A percentile compares a stretch with the other conserved stretches of the same genome.
Evolutionary conservation across 1,284 basidiomycete species (phyloP).

Genomic region (Mycena citricolor): DNA sequence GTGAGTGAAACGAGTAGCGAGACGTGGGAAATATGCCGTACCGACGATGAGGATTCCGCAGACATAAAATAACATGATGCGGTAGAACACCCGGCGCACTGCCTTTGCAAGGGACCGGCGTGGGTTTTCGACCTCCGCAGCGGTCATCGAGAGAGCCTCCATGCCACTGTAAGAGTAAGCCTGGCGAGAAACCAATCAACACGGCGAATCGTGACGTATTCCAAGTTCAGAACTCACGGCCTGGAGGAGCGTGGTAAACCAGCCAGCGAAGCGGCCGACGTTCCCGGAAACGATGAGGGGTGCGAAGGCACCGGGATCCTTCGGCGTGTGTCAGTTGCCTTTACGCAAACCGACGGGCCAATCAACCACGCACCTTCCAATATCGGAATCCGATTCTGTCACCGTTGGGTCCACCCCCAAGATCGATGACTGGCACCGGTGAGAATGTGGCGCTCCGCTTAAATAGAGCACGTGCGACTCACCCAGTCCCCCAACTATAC

Average conservation of each 20-base stretch:
- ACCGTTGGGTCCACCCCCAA: slow-evolving; percentile 26
- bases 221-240: slow-evolving; percentile 3
- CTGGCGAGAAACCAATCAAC: not conserved
- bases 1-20: not conserved
- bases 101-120: slow-evolving; percentile 36
- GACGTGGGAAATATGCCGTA: slow-evolving; percentile 25
- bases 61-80: slow-evolving; percentile 59
- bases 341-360: no score
- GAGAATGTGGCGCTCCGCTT: not conserved
- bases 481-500: slow-evolving; percentile 17
- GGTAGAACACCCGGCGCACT: slow-evolving; percentile 50
- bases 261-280: slow-evolving; percentile 16
- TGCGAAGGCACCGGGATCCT: slow-evolving; percentile 20
- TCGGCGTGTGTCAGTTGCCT: not conserved
- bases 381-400: slow-evolving; percentile 29
- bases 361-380: slow-evolving; percentile 21
- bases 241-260: slow-evolving; percentile 16
- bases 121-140: slow-evolving; percentile 40
- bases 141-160: slow-evolving; percentile 37
- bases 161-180: slow-evolving; percentile 24
- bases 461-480: not conserved
- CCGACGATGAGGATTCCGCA: slow-evolving; percentile 50
- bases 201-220: not conserved
- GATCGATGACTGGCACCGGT: slow-evolving; percentile 23
- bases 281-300: slow-evolving; percentile 9